Evolutionary conservation across 208 protist species (phyloP), one percentile per base, ranked within the genome.

Genomic region (Wallacemonas sp.): DNA sequence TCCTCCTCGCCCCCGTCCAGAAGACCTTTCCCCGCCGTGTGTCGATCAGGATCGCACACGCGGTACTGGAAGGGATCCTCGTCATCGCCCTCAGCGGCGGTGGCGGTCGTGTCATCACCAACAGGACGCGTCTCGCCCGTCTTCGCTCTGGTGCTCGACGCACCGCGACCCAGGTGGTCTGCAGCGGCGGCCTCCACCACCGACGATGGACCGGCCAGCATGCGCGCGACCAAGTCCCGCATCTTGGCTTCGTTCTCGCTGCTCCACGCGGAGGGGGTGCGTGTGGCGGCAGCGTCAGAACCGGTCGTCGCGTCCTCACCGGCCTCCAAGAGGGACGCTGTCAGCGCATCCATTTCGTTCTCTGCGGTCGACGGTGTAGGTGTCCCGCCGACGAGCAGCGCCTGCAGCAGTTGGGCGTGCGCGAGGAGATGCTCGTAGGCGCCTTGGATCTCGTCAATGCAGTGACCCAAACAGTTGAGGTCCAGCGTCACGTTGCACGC

Each of bases 381-480:
- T 33, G 44, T n/a, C n/a, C n/a, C 20, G 18, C 1, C 33, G 3
- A 16, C 36, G 10, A 91, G 50, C 25, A 89, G 23, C 25, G 89
- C 74, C 14, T 77, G 70, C 59, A 92, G 32, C 8, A 81, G 23
- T 16, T 77, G 49, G 2, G 76, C 57, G 18, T 89, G 76, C 7
- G 32, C 39, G 23, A 83, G 55, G 8, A 86, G 26, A 31, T 86
- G 65, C 4, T 86, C 75, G 72, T 92, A 90, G 12, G 84, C 77
- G 20, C 67, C 57, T 54, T 91, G 84, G 36, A 90, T 83, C n/a
- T 67, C 61, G 31, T 77, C 78, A 3, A 92, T 74, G 55, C 80
- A 82, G 18, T 42, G 44, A 22, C 82, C 84, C 1, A 95, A 70
- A 2, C 76, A 54, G 2, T 44, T 29, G 16, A 86, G 41, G 26